phyloP scores from a whole-genome alignment of 257 asterid species.

The Plantago major region DNA sequence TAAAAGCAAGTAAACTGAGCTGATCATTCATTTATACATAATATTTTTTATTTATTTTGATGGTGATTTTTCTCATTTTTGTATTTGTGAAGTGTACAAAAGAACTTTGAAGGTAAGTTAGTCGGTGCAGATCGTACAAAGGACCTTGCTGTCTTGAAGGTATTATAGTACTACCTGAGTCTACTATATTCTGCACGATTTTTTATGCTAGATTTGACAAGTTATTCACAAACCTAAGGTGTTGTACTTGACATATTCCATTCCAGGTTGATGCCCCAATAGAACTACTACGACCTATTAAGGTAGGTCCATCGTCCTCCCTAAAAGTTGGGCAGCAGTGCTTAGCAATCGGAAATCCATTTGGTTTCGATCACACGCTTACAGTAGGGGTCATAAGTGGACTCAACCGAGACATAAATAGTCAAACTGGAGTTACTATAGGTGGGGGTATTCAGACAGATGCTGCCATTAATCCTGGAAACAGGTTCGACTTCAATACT shows the following conservation, averaged over 20 bases:
- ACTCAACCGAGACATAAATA: slow-evolving; percentile 82
- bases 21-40: slow-evolving; percentile 2
- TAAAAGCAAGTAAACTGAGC: not conserved
- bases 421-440: slow-evolving; percentile 93
- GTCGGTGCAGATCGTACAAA: slow-evolving; percentile 96
- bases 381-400: slow-evolving; percentile 97
- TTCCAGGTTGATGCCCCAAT: slow-evolving; percentile 77
- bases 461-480: slow-evolving; percentile 98
- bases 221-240: not conserved
- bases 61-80: slow-evolving; percentile 11
- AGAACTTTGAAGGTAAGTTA: slow-evolving; percentile 84
- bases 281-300: slow-evolving; percentile 74
- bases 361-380: slow-evolving; percentile 97
- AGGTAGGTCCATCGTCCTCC: slow-evolving; percentile 69
- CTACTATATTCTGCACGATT: slow-evolving; percentile 15
- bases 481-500: slow-evolving; percentile 49
- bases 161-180: slow-evolving; percentile 22
- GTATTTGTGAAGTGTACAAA: slow-evolving; percentile 61
- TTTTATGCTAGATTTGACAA: not conserved
- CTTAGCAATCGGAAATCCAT: slow-evolving; percentile 95
- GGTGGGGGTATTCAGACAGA: slow-evolving; percentile 98
- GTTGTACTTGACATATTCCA: slow-evolving; percentile 10
- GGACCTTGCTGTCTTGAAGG: slow-evolving; percentile 98
- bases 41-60: not conserved
- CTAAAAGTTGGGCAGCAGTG: slow-evolving; percentile 92